Evolutionary conservation across 306 rosid species (phyloP), one percentile per base, ranked within the genome.

Genomic region (Purshia tridentata): DNA sequence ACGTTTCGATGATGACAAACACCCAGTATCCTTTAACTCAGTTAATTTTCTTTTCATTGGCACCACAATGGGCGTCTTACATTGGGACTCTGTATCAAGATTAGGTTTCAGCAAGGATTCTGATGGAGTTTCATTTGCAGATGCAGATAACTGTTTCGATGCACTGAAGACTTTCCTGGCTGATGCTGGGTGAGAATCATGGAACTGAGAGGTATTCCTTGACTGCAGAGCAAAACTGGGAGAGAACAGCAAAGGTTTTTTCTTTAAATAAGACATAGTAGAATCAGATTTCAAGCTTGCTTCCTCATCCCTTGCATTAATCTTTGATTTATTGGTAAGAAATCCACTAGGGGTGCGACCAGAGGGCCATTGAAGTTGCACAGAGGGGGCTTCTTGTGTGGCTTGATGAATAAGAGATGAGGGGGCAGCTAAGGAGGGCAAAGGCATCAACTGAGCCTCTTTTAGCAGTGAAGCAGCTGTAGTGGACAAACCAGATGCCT

Each of bases 391-490:
- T 82, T 95, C 99, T 74, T 88, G 99, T 48, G 89, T 68, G 41
- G 86, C 75, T 77, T 85, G 97, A 46, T 88, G 92, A 44, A 75
- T 67, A 69, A 91, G 88, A 65, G 97, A 84, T 50, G 92, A 87
- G 35, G 98, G 92, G 67, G 90, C 89, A 56, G 86, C 85, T 84
- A 95, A 76, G 39, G 84, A 86, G 18, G 96, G 93, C 78, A 95
- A 86, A 58, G 99, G 96, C 39, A 72, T 82, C 91, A 95, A 87
- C 76, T 92, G 97, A n/a, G 98, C 99, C 85, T 95, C 99, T 81
- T 88, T 92, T 56, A 95, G 88, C 81, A 95, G 79, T 8, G 72
- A 6, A 61, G 87, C 73, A 67, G 99, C 99, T 78, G 99, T 76
- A 61, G 82, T 44, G 41, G 73, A 66, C 84, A 92, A 82, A 18